These are phyloP conservation scores for Cutaneotrichosporon sp. DNA, from an alignment of 1,284 basidiomycete genomes.

Conservation along the genomic window DNA sequence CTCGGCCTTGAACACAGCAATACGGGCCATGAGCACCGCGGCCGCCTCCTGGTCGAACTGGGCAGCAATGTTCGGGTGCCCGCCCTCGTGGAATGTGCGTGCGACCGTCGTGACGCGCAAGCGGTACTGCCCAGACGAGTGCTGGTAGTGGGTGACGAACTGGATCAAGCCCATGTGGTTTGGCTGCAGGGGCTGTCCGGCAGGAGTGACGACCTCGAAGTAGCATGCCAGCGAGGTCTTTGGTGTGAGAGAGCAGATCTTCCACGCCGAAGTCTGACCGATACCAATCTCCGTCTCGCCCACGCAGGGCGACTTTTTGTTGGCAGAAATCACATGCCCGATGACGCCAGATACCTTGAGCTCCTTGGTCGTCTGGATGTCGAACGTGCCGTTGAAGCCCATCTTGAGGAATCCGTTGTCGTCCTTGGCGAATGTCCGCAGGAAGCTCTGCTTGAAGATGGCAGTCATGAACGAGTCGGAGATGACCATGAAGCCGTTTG, in stretches of 20 bases:
- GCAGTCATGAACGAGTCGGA: constrained; percentile 97
- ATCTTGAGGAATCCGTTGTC: constrained; percentile 88
- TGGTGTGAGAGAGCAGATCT: constrained; percentile 85
- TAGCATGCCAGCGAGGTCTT: constrained; percentile 88
- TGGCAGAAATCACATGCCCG: constrained; percentile 93
- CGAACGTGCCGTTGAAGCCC: constrained; percentile 99
- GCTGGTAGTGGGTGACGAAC: constrained; percentile 98
- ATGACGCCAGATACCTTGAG: constrained; percentile 97
- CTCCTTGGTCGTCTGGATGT: constrained; percentile 98
- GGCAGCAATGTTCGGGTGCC: constrained; percentile 84
- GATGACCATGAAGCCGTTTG: constrained; percentile 92
- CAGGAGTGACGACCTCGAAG: constrained; percentile 99
- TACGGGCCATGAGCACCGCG: constrained; percentile 96
- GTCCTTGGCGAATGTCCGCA: constrained; percentile 90
- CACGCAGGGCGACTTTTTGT: constrained; percentile 93
- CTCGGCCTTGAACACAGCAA: constrained; percentile 99
- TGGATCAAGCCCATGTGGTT: constrained; percentile 94
- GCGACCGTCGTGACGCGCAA: constrained; percentile 95
- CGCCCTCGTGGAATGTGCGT: constrained; percentile 94
- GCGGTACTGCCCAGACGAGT: constrained; percentile 88
- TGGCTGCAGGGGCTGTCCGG: constrained; percentile 85
- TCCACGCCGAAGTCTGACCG: constrained; percentile 99
- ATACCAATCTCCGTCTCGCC: constrained; percentile 99
- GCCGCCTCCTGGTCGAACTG: constrained; percentile 98
- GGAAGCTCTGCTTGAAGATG: constrained; percentile 98